Base-by-base conservation (phyloP, 257 asterid genomes). In the Nicotiana attenuata region DNA sequence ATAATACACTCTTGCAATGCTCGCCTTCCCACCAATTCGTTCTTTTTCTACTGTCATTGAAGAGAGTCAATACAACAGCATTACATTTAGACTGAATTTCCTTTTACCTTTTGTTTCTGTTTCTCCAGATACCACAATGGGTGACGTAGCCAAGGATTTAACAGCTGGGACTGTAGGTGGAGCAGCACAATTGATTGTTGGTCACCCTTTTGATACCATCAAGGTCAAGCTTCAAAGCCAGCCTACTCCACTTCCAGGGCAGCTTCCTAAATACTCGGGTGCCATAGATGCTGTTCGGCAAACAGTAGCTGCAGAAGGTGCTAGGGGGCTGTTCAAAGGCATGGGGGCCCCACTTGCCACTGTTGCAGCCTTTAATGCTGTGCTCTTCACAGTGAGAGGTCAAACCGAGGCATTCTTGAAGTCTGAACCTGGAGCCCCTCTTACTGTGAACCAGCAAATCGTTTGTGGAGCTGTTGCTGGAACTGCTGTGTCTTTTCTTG, bases 171-270 rank as follows among this genome's bases (percentile, higher is more conserved):
- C 97, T 16, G 90, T 93, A 47, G 99, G 98, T 80, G 99, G 99
- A 83, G 98, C 93, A 41, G 93, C 97, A 17, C 97, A 93, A 66
- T 83, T 95, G 92, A 78, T 95, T 80, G 84, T 83, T 28, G 99
- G 99, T 67, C 99, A 95, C 91, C 98, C 99, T 71, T 95, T 95
- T 31, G 99, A 95, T 85, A 95, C 99, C 81, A 95, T 96, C 56
- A 95, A 95, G 87, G 99, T 95, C 81, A 95, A 93, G 91, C 98
- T 95, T 87, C 99, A 96, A 85, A 96, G 99, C 84, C 98, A 92
- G 81, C 99, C 98, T 16, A 78, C 90, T 76, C 99, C 97, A 14
- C 90, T 89, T 84, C 94, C 98, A 1, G 97, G 99, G 10, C 97
- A 92, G 89, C 89, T 71, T 31, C 98, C 93, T 7, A 96, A 87